Conservation (phyloP, 108 stramenopile species). For the Fistulifera pelliculosa region DNA sequence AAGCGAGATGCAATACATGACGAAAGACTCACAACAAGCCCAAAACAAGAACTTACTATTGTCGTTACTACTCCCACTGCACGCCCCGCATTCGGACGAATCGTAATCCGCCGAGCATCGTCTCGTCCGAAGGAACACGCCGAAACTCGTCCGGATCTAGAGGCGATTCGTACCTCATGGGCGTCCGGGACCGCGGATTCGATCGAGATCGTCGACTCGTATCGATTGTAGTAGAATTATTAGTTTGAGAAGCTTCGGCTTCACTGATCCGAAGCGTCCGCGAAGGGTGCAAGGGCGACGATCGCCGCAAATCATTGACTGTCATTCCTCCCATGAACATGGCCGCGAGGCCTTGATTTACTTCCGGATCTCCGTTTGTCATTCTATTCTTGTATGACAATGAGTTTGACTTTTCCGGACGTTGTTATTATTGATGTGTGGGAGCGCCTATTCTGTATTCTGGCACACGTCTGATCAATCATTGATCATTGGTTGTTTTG, state of each 20-base stretch:
- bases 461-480: too few relatives aligned
- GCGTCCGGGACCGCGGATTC: constrained; percentile 54
- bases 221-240: constrained; percentile 1
- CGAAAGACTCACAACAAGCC: background rate
- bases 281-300: constrained; percentile 2
- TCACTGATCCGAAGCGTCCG: constrained; percentile 9
- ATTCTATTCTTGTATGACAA: too few relatives aligned
- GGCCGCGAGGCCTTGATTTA: too few relatives aligned
- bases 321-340: background rate
- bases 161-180: constrained; percentile 46
- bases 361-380: too few relatives aligned
- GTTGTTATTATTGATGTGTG: too few relatives aligned
- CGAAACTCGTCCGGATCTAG: constrained; percentile 16
- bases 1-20: background rate
- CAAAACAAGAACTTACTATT: constrained; percentile 13
- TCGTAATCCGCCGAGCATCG: constrained; percentile 24
- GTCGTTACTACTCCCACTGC: constrained; percentile 20
- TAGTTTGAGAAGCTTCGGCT: background rate
- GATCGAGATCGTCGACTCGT: constrained; percentile 30
- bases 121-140: background rate
- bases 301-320: constrained; percentile 6
- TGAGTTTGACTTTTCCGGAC: too few relatives aligned
- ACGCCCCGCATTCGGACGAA: constrained; percentile 26
- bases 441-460: too few relatives aligned
- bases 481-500: too few relatives aligned